phyloP scores from a whole-genome alignment of 352 stramenopile genomes.

The Globisporangium abappressorium region DNA sequence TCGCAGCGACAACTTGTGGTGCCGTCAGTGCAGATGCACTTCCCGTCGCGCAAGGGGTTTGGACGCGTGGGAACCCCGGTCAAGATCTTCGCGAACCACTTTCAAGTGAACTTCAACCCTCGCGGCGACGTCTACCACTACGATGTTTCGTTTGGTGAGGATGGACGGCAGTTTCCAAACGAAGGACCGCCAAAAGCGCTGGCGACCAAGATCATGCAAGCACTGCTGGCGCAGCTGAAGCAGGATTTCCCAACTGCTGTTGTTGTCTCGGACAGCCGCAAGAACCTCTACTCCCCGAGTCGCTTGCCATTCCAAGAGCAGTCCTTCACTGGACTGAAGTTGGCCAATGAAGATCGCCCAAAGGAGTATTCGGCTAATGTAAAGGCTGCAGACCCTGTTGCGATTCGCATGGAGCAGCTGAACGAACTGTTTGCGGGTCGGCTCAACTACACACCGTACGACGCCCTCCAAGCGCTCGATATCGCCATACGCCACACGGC shows the following conservation, averaged over 20 bases:
- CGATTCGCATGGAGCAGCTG: constrained; percentile 64
- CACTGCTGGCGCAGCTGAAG: constrained; percentile 37
- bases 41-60: constrained; percentile 55
- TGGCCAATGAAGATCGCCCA: constrained; percentile 41
- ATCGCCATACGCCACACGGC: constrained; percentile 62
- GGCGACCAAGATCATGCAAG: constrained; percentile 53
- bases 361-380: constrained; percentile 48
- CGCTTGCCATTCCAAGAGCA: constrained; percentile 44
- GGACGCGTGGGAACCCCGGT: constrained; percentile 38
- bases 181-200: constrained; percentile 57
- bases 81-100: constrained; percentile 63
- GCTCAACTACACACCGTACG: constrained; percentile 73
- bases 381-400: constrained; percentile 52
- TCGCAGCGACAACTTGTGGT: constrained; percentile 25
- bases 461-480: constrained; percentile 70
- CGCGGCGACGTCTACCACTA: constrained; percentile 69
- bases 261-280: constrained; percentile 50
- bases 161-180: constrained; percentile 32
- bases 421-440: constrained; percentile 45
- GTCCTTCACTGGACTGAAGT: constrained; percentile 33
- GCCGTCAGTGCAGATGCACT: constrained; percentile 38
- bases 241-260: constrained; percentile 32
- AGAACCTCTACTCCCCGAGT: constrained; percentile 53
- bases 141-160: constrained; percentile 54
- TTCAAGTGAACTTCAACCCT: constrained; percentile 48